Evolutionary conservation across 2,329 filamentous ascomycete genomes (phyloP).

Genomic region (Xylaria sp.): DNA sequence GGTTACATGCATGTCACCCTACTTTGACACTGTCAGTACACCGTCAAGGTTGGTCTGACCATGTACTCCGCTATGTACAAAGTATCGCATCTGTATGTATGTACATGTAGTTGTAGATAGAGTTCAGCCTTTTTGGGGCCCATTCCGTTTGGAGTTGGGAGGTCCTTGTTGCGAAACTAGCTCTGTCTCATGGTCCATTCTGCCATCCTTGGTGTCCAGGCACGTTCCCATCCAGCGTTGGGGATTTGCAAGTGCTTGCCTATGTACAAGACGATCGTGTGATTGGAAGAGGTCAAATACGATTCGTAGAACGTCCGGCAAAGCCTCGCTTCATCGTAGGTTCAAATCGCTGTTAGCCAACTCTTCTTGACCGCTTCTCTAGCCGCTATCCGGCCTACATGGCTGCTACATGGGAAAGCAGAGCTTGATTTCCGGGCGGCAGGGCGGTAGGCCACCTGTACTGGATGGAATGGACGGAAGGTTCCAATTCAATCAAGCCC

Average conservation of each 20-base stretch:
- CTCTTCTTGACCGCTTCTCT: conserved; percentile 21
- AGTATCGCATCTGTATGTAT: neutral
- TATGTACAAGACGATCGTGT: conserved; percentile 29
- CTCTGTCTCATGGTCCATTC: neutral
- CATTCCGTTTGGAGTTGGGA: neutral
- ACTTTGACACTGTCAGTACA: no score
- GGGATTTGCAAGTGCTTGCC: conserved; percentile 24
- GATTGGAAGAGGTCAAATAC: conserved; percentile 17
- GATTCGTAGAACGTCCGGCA: conserved; percentile 17
- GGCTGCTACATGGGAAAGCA: neutral
- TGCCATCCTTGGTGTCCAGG: neutral
- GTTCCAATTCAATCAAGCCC: conserved; percentile 26
- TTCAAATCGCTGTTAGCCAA: conserved; percentile 2
- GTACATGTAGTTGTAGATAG: neutral
- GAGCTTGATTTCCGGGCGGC: neutral
- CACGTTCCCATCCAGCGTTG: conserved; percentile 1
- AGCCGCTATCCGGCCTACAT: conserved; percentile 7
- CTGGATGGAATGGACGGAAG: neutral
- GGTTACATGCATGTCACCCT: no score
- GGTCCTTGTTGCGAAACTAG: neutral
- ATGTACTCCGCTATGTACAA: neutral
- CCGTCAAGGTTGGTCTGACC: no score
- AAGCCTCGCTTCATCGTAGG: conserved; percentile 22
- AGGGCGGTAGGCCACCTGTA: neutral
- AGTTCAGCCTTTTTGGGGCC: neutral